phyloP scores from a whole-genome alignment of 1,284 basidiomycete species.

The Stereum hirsutum region DNA sequence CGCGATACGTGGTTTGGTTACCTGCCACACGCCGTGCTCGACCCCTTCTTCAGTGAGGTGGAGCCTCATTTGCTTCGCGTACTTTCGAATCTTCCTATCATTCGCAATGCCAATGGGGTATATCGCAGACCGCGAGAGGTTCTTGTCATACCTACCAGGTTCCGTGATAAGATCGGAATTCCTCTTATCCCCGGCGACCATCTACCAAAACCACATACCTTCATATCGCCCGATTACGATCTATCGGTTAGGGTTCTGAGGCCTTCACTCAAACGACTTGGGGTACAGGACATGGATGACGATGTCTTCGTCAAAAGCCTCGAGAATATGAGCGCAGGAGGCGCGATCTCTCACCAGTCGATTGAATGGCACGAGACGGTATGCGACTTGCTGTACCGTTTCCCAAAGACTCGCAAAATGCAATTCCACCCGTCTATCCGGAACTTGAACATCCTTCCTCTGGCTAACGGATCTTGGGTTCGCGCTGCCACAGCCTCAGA shows the following conservation, averaged over 20 bases:
- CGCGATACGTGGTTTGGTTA: conserved; percentile 13
- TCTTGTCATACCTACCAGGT: neutral
- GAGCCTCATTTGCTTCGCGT: conserved; percentile 2
- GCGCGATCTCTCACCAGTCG: neutral
- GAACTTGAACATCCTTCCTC: conserved; percentile 5
- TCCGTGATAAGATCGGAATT: neutral
- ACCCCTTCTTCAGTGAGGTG: conserved; percentile 8
- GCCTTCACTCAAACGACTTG: conserved; percentile 6
- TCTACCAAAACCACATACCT: conserved; percentile 1
- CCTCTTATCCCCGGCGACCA: conserved; percentile 3
- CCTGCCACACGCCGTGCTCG: conserved; percentile 9
- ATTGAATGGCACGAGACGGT: conserved; percentile 8
- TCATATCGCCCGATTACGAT: conserved; percentile 10
- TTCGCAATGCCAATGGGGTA: conserved; percentile 3
- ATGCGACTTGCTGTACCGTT: neutral
- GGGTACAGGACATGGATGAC: conserved; percentile 9
- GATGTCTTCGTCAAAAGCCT: conserved; percentile 8
- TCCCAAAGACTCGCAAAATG: no score
- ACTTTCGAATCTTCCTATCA: conserved; percentile 1
- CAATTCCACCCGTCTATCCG: conserved; percentile 1
- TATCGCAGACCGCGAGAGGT: neutral
- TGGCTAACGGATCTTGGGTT: conserved; percentile 6
- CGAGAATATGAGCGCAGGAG: conserved; percentile 1
- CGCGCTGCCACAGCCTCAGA: neutral
- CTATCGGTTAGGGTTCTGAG: neutral